A percentile compares a stretch with the other conserved stretches of the same genome.
These are phyloP conservation scores for Morella rubra DNA, from an alignment of 306 rosid species.

Conservation along the genomic window DNA sequence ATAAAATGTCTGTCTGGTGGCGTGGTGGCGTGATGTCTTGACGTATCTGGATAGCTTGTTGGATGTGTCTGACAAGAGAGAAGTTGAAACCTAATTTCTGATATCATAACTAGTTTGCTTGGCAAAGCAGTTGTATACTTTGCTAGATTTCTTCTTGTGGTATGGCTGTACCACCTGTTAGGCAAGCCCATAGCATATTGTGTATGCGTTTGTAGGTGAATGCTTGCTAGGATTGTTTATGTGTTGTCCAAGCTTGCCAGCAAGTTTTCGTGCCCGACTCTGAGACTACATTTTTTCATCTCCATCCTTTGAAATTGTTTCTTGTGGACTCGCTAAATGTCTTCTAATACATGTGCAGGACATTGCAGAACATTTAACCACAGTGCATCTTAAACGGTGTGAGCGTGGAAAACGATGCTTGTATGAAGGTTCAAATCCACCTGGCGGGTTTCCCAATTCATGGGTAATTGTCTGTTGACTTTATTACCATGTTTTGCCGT, in stretches of 20 bases:
- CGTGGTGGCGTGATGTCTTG: neutral
- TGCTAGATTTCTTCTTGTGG: neutral
- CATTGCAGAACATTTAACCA: conserved; percentile 88
- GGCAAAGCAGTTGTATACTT: neutral
- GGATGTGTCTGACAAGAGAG: neutral
- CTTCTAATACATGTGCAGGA: conserved; percentile 54
- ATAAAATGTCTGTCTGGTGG: neutral
- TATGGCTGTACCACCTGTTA: neutral
- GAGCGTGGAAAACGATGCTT: conserved; percentile 96
- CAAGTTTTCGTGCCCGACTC: neutral
- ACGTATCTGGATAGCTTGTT: neutral
- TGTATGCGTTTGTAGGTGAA: neutral
- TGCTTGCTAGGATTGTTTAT: neutral
- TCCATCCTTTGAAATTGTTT: conserved; percentile 11
- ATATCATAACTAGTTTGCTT: neutral
- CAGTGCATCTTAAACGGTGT: conserved; percentile 79
- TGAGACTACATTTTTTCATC: conserved; percentile 3
- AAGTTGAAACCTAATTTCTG: neutral
- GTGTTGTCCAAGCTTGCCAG: conserved; percentile 7
- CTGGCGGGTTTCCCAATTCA: conserved; percentile 90
- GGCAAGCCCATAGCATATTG: neutral
- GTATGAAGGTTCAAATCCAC: conserved; percentile 96
- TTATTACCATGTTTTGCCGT: conserved; percentile 4
- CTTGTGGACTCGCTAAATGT: neutral
- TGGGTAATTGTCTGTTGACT: conserved; percentile 64